Percentiles rank a stretch among this genome's conserved stretches.
These are phyloP conservation scores for Xerocomellus intermedius DNA, from an alignment of 768 basidiomycete genomes.

Conservation along the genomic window DNA sequence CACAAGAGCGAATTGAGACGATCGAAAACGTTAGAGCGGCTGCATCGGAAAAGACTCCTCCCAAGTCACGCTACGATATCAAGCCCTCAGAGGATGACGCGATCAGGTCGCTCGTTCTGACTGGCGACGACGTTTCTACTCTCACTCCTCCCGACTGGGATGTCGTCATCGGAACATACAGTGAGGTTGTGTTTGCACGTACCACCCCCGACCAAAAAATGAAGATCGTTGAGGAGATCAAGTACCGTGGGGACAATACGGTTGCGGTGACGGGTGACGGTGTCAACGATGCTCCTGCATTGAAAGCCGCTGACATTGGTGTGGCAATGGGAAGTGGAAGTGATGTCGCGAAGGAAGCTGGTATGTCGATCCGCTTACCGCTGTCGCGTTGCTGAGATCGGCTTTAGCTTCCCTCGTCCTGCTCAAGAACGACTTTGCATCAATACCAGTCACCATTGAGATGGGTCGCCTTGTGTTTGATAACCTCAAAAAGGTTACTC, in stretches of 20 bases:
- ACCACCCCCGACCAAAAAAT: slow-evolving; percentile 60
- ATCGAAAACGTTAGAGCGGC: slow-evolving; percentile 25
- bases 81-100: slow-evolving; percentile 40
- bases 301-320: slow-evolving; percentile 56
- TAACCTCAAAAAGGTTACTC: slow-evolving; percentile 51
- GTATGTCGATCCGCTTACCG: slow-evolving; percentile 24
- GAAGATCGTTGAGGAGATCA: slow-evolving; percentile 54
- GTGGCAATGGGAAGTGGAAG: slow-evolving; percentile 50
- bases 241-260: slow-evolving; percentile 44
- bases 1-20: slow-evolving; percentile 39
- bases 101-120: slow-evolving; percentile 40
- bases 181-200: slow-evolving; percentile 52
- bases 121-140: slow-evolving; percentile 43
- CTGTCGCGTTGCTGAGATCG: neutral
- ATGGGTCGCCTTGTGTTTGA: slow-evolving; percentile 60
- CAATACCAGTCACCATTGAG: slow-evolving; percentile 56
- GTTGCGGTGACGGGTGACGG: slow-evolving; percentile 60
- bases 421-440: slow-evolving; percentile 56
- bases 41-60: slow-evolving; percentile 10
- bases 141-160: slow-evolving; percentile 41
- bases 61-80: slow-evolving; percentile 23
- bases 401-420: slow-evolving; percentile 41
- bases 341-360: slow-evolving; percentile 55
- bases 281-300: slow-evolving; percentile 50
- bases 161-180: slow-evolving; percentile 35